phyloP scores from a whole-genome alignment of 2,329 filamentous ascomycete species.

The Colletotrichum destructivum region DNA sequence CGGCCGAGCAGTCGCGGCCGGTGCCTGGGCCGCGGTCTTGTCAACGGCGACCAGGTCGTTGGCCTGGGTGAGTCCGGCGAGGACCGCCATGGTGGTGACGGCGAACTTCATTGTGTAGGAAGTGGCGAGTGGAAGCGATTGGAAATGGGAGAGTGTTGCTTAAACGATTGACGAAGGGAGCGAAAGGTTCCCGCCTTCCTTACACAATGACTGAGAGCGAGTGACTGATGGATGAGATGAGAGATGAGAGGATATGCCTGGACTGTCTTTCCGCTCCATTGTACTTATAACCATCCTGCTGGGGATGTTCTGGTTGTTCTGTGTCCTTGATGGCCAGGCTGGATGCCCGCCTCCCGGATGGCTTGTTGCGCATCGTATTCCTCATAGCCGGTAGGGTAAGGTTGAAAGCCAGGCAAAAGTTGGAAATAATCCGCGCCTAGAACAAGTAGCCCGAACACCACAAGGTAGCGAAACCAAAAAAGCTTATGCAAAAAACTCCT shows the following conservation, averaged over 20 bases:
- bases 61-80: conserved; percentile 35
- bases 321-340: not conserved
- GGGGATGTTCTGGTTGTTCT: not conserved
- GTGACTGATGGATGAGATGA: conserved; percentile 35
- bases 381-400: not conserved
- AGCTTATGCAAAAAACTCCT: conserved; percentile 31
- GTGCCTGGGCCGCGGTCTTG: not conserved
- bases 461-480: conserved; percentile 11
- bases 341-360: not conserved
- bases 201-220: conserved; percentile 36
- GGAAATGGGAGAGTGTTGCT: not conserved
- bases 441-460: not conserved
- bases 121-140: conserved; percentile 13
- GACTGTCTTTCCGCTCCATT: conserved; percentile 1
- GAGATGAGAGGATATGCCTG: conserved; percentile 13
- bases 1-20: not conserved
- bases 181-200: conserved; percentile 34
- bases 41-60: not conserved
- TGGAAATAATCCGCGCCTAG: not conserved
- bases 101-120: conserved; percentile 36
- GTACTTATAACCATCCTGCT: conserved; percentile 27
- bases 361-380: conserved; percentile 14
- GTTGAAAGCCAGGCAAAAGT: not conserved
- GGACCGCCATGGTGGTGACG: conserved; percentile 26
- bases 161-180: conserved; percentile 38